Evolutionary conservation across 495 filamentous ascomycete genomes (phyloP).

Genomic region (Neurospora sp.): DNA sequence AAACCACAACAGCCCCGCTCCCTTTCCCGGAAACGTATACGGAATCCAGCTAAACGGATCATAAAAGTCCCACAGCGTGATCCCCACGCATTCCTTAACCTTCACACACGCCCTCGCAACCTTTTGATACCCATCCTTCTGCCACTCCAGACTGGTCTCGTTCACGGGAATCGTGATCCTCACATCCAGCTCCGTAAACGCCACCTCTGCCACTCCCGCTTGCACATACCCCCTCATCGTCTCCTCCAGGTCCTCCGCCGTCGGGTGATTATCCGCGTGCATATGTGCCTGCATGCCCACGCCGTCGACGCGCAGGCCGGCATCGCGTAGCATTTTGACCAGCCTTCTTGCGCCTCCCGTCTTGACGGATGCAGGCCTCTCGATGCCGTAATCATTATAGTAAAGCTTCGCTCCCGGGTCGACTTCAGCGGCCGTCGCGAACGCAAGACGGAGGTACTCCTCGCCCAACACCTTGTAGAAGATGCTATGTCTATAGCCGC

Average conservation of each 20-base stretch:
- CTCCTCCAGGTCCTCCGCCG: conserved; percentile 34
- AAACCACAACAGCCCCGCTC: conserved; percentile 41
- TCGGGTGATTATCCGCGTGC: conserved; percentile 42
- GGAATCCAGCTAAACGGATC: conserved; percentile 52
- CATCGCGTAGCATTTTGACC: conserved; percentile 42
- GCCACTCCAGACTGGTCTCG: conserved; percentile 39
- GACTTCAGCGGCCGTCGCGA: conserved; percentile 38
- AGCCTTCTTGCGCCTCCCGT: conserved; percentile 39
- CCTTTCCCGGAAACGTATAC: conserved; percentile 41
- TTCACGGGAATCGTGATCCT: conserved; percentile 39
- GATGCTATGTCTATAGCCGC: conserved; percentile 44
- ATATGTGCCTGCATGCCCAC: conserved; percentile 58
- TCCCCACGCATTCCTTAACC: conserved; percentile 50
- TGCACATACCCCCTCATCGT: conserved; percentile 39
- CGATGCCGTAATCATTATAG: conserved; percentile 64
- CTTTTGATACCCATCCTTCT: conserved; percentile 46
- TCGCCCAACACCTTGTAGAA: conserved; percentile 49
- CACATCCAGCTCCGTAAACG: conserved; percentile 55
- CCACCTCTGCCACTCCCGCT: conserved; percentile 49
- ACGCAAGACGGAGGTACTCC: conserved; percentile 49
- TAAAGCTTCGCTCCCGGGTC: conserved; percentile 55
- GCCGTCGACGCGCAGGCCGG: conserved; percentile 50
- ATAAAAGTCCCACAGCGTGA: conserved; percentile 56
- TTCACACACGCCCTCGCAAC: conserved; percentile 48
- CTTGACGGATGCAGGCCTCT: conserved; percentile 28